These are phyloP conservation scores for Trapa bicornis DNA, from an alignment of 345 rosid genomes.

Conservation along the genomic window DNA sequence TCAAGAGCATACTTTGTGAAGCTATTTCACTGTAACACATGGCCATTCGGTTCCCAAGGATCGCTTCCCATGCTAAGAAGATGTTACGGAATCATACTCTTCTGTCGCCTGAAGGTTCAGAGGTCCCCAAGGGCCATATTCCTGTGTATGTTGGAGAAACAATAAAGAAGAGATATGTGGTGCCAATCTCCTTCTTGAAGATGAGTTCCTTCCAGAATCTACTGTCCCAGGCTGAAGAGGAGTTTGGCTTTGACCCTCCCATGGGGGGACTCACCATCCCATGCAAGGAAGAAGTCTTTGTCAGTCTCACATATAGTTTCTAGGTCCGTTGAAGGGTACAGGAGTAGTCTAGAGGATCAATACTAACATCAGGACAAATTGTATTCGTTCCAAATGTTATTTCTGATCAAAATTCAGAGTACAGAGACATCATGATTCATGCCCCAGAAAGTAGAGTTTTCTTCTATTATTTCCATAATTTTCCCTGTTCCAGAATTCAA, in stretches of 20 bases:
- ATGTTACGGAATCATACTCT: not conserved
- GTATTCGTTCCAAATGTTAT: no score
- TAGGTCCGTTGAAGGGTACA: not conserved
- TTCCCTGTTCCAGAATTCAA: no score
- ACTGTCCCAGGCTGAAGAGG: slow-evolving; percentile 25
- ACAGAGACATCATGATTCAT: no score
- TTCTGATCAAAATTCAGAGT: no score
- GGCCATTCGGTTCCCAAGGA: not conserved
- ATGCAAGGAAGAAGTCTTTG: slow-evolving; percentile 26
- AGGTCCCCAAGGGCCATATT: slow-evolving; percentile 26
- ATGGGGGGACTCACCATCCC: slow-evolving; percentile 28
- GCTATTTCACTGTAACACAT: not conserved
- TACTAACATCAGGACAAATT: no score
- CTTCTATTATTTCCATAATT: no score
- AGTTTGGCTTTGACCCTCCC: slow-evolving; percentile 31
- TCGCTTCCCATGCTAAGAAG: slow-evolving; percentile 6
- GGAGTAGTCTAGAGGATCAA: no score
- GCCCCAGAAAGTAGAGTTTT: no score
- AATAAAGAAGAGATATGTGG: slow-evolving; percentile 22
- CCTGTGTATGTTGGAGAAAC: slow-evolving; percentile 28
- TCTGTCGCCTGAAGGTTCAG: not conserved
- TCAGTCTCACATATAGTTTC: slow-evolving; percentile 9
- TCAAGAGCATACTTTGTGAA: not conserved
- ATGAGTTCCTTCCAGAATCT: slow-evolving; percentile 21
- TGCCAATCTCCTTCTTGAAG: slow-evolving; percentile 27